Evolutionary conservation across 78 protist genomes (phyloP).

Genomic region (Dictyostelium capitatum): DNA sequence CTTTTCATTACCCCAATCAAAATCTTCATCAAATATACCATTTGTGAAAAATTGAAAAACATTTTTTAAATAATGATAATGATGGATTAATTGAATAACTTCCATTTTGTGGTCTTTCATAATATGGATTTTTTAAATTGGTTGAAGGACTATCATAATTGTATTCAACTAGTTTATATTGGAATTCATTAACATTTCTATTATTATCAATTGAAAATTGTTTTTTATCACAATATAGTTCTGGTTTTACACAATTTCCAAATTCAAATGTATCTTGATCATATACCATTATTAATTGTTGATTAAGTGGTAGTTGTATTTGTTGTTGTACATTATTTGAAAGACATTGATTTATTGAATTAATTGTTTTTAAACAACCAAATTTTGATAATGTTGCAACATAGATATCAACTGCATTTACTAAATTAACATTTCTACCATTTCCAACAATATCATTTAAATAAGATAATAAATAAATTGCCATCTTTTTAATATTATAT

Average conservation of each 20-base stretch:
- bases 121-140: not conserved
- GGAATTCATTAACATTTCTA: no score
- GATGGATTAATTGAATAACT: not conserved
- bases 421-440: no score
- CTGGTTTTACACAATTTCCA: not conserved
- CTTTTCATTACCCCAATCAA: no score
- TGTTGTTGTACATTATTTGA: not conserved
- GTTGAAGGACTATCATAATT: not conserved
- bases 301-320: not conserved
- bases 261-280: not conserved
- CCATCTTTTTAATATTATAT: no score
- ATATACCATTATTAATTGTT: not conserved
- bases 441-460: not conserved
- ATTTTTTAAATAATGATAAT: constrained; percentile 7
- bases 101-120: not conserved
- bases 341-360: not conserved
- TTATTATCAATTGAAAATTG: no score
- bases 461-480: not conserved
- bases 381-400: no score
- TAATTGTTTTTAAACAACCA: not conserved
- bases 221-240: not conserved
- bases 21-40: no score
- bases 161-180: not conserved
- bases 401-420: not conserved
- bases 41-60: not conserved